Conservation (phyloP, 805 yeast species). For the Candida insectalens region DNA sequence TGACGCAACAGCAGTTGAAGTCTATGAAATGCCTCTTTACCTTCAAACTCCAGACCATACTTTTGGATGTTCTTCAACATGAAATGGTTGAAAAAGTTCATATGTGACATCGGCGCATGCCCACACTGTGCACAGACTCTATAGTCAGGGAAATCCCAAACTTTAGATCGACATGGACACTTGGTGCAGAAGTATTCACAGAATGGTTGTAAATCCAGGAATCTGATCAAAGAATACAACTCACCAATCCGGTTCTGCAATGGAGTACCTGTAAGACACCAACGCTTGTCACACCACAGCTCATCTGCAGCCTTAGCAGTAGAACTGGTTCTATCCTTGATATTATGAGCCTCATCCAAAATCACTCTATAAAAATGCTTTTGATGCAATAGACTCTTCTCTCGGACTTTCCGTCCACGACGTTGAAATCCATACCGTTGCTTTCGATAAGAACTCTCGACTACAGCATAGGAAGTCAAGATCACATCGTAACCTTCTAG, state of each 20-base stretch:
- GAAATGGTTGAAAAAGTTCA: conserved; percentile 92
- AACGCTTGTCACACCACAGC: conserved; percentile 61
- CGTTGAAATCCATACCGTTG: conserved; percentile 78
- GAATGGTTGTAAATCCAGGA: conserved; percentile 76
- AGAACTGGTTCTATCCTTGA: conserved; percentile 88
- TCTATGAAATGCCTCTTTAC: conserved; percentile 65
- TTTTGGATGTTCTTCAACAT: conserved; percentile 90
- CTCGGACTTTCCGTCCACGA: conserved; percentile 61
- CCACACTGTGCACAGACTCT: conserved; percentile 81
- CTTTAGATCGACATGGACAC: conserved; percentile 74
- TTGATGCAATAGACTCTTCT: conserved; percentile 64
- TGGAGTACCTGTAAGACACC: conserved; percentile 96
- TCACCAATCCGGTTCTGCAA: conserved; percentile 95
- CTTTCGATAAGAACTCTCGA: conserved; percentile 80
- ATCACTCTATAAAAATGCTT: conserved; percentile 76
- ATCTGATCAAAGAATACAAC: conserved; percentile 84
- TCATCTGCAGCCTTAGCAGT: conserved; percentile 88
- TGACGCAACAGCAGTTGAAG: conserved; percentile 67
- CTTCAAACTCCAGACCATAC: conserved; percentile 74
- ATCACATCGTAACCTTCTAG: conserved; percentile 65
- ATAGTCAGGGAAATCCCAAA: conserved; percentile 80
- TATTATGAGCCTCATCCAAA: conserved; percentile 95
- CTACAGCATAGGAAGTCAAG: conserved; percentile 84
- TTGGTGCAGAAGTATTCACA: conserved; percentile 87
- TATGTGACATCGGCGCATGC: conserved; percentile 90